Evolutionary conservation across 352 stramenopile species (phyloP).

Genomic region (Phytophthora fragariae): DNA sequence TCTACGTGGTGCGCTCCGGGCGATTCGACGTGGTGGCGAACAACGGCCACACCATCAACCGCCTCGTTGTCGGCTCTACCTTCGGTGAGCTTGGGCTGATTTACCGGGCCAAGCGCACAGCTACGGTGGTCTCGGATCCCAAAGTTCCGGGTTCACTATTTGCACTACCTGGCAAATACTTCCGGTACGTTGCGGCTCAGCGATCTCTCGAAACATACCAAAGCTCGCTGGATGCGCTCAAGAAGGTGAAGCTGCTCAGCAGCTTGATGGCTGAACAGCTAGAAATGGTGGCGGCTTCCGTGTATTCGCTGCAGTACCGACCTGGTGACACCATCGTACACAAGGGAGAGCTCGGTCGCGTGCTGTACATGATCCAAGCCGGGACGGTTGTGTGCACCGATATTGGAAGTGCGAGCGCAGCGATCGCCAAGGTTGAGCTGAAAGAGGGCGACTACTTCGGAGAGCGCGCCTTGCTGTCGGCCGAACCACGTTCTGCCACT

Average conservation of each 20-base stretch:
- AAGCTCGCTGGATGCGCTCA: conserved; percentile 55
- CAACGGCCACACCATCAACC: conserved; percentile 55
- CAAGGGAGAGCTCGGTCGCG: conserved; percentile 74
- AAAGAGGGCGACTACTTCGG: conserved; percentile 92
- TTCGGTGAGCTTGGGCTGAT: conserved; percentile 70
- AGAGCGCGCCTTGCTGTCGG: conserved; percentile 89
- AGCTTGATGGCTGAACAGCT: conserved; percentile 57
- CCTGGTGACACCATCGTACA: conserved; percentile 75
- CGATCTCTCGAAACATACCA: conserved; percentile 51
- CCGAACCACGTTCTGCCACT: conserved; percentile 89
- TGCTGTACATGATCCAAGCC: conserved; percentile 85
- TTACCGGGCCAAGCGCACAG: conserved; percentile 61
- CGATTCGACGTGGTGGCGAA: conserved; percentile 57
- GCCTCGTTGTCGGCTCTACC: conserved; percentile 40
- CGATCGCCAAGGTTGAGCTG: conserved; percentile 48
- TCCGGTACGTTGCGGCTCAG: conserved; percentile 58
- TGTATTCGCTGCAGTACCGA: conserved; percentile 57
- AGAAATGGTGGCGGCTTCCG: conserved; percentile 47
- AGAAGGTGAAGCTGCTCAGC: conserved; percentile 52
- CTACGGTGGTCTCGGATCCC: conserved; percentile 49
- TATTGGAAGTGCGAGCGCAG: conserved; percentile 55
- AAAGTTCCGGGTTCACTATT: conserved; percentile 50
- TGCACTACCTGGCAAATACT: conserved; percentile 57
- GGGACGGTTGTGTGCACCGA: conserved; percentile 69
- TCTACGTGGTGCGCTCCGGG: conserved; percentile 72